Evolutionary conservation across 1,284 basidiomycete genomes (phyloP).

Genomic region (Heimioporus punctisporus): DNA sequence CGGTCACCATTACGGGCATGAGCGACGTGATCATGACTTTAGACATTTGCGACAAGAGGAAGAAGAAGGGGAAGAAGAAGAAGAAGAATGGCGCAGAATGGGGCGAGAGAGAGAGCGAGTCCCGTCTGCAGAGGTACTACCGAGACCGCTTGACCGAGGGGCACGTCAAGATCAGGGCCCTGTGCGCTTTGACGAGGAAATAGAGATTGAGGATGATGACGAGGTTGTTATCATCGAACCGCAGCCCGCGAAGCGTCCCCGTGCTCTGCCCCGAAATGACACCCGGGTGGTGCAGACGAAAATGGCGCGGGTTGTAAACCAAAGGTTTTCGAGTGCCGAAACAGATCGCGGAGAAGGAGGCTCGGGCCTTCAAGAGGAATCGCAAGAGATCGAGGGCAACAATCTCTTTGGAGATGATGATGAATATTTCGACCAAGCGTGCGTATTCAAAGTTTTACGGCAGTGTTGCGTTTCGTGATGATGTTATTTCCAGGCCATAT

Average conservation of each 20-base stretch:
- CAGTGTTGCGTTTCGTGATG: too few relatives aligned
- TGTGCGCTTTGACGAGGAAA: background rate
- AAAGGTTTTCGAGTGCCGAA: background rate
- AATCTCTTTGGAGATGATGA: constrained; percentile 27
- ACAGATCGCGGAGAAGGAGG: background rate
- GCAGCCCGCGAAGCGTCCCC: constrained; percentile 17
- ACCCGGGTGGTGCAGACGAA: constrained; percentile 9
- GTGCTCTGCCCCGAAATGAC: background rate
- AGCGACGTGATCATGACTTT: constrained; percentile 20
- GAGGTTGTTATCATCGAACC: background rate
- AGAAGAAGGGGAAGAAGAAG: constrained; percentile 4
- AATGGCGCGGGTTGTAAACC: constrained; percentile 10
- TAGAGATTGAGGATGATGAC: background rate
- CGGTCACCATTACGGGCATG: constrained; percentile 25
- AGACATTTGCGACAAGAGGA: background rate
- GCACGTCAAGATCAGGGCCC: too few relatives aligned
- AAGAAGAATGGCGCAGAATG: background rate
- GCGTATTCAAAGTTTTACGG: background rate
- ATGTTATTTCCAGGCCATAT: background rate
- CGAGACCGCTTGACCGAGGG: too few relatives aligned
- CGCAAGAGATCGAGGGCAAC: constrained; percentile 10
- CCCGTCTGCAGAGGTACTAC: background rate
- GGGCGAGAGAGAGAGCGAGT: background rate
- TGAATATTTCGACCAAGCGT: too few relatives aligned
- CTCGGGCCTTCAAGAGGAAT: background rate